Base-by-base conservation (phyloP, 1,139 yeast species). In the Wickerhamiella pararugosa region DNA sequence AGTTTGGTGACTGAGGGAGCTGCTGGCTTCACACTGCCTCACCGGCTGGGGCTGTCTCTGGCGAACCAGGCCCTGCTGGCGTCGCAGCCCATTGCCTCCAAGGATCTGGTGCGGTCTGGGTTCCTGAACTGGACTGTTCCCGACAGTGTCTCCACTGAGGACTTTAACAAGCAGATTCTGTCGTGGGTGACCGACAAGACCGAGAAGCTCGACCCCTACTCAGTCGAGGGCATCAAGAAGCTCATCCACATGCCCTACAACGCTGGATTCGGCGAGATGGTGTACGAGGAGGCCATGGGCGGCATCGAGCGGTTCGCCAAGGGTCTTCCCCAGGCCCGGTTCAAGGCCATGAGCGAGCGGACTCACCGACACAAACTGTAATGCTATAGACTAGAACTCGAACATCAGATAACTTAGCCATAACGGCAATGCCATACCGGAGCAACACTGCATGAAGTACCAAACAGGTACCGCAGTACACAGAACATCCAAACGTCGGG, bases 1-100 rank as follows among this genome's bases (percentile, higher is more conserved):
- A 94, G 94, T 2, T 69, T 84, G 53, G 90, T 81, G 4, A 75
- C 83, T 46, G 96, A 84, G 61, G 94, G 94, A 45, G 84, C 77
- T 5, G 65, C 84, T 3, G 75, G 86, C 7, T 72, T 75, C 25
- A 73, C 90, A 7, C 66, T 84, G 44, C 75, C 80, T 34, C 61
- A 67, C 52, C 70, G 93, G 54, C 65, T 84, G 47, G 94, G 94
- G 2, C 66, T 78, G 66, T 76, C 84, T 48, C 70, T 69, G 51
- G 77, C 93, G 25, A 69, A 78, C 43, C 92, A 83, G 59, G 84
- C 86, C 0, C 64, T 84, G 38, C 64, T 83, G 47, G 69, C 79
- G 45, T 75, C 86, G 5, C 72, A 72, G 56, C 86, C 83, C 25
- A 70, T 84, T 41, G 52, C 59, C 1, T 83, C 83, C 37, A 58